Percentiles rank a stretch among this genome's conserved stretches.
These are phyloP conservation scores for Triticum turgidum DNA, from an alignment of 176 grass and related monocot genomes.

Conservation along the genomic window DNA sequence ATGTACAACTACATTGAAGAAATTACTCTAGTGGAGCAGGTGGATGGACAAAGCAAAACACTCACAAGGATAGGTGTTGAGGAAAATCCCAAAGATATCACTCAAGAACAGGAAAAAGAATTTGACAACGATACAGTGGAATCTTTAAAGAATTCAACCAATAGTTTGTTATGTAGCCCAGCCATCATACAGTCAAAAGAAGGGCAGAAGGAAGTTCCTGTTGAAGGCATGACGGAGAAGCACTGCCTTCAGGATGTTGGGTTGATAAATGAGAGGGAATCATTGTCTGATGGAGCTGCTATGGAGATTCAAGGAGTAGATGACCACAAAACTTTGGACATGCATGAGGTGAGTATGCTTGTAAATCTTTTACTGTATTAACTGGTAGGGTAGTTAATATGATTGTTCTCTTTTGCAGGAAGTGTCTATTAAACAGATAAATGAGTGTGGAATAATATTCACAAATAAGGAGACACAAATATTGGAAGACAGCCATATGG, in stretches of 20 bases:
- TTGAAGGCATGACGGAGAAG: neutral
- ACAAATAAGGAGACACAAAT: neutral
- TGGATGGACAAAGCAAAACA: constrained; percentile 2
- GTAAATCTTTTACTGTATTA: constrained; percentile 31
- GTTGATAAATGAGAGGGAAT: constrained; percentile 19
- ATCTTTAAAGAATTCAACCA: constrained; percentile 21
- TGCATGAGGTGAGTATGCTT: constrained; percentile 33
- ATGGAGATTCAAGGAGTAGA: constrained; percentile 18
- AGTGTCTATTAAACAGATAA: neutral
- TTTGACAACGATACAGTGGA: constrained; percentile 18
- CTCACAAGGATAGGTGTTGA: neutral
- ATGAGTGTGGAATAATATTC: constrained; percentile 9
- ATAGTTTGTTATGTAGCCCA: constrained; percentile 7
- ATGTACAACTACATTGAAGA: constrained; percentile 14
- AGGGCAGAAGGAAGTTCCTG: constrained; percentile 9
- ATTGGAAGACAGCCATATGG: constrained; percentile 3
- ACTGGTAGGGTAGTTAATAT: constrained; percentile 9
- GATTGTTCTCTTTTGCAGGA: constrained; percentile 33
- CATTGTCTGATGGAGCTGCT: constrained; percentile 21
- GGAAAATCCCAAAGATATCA: constrained; percentile 15
- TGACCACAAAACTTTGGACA: constrained; percentile 27
- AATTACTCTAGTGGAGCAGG: constrained; percentile 5
- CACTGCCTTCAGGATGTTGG: constrained; percentile 24
- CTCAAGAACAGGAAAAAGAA: neutral
- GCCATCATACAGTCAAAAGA: constrained; percentile 21